These are phyloP conservation scores for Nasturtium officinale DNA, from an alignment of 345 rosid genomes.

Conservation along the genomic window DNA sequence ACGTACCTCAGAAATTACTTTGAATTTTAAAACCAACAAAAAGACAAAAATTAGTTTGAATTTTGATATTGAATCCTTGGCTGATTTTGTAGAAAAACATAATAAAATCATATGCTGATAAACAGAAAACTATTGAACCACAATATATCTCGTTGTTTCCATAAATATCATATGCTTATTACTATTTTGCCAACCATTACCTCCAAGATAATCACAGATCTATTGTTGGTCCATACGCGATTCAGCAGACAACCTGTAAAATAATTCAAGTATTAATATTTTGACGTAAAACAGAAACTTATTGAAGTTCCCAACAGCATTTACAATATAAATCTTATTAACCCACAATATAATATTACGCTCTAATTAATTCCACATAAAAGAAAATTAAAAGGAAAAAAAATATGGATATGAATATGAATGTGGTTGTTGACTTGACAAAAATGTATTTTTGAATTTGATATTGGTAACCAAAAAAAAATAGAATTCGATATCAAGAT, in stretches of 20 bases:
- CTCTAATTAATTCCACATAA: slow-evolving; percentile 7
- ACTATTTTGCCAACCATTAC: slow-evolving; percentile 7
- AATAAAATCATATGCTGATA: neutral
- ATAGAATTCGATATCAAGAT: neutral
- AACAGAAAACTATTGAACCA: no score
- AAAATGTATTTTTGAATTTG: neutral
- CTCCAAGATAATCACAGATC: slow-evolving; percentile 4
- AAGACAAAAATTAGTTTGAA: no score
- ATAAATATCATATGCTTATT: neutral
- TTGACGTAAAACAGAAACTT: neutral
- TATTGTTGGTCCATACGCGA: neutral
- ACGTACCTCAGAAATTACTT: neutral
- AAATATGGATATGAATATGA: slow-evolving; percentile 4
- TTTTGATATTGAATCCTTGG: neutral
- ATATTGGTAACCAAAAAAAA: neutral
- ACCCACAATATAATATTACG: neutral
- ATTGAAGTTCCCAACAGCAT: slow-evolving; percentile 31
- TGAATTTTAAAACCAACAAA: no score
- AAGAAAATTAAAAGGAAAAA: neutral
- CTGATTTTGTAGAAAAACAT: no score
- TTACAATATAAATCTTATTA: slow-evolving; percentile 2
- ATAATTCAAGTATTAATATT: neutral
- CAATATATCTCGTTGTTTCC: neutral
- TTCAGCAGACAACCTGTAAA: slow-evolving; percentile 26
- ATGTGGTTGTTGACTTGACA: neutral